Base-by-base conservation (phyloP, 1,284 basidiomycete genomes). In the Salmacisia buchloeana region DNA sequence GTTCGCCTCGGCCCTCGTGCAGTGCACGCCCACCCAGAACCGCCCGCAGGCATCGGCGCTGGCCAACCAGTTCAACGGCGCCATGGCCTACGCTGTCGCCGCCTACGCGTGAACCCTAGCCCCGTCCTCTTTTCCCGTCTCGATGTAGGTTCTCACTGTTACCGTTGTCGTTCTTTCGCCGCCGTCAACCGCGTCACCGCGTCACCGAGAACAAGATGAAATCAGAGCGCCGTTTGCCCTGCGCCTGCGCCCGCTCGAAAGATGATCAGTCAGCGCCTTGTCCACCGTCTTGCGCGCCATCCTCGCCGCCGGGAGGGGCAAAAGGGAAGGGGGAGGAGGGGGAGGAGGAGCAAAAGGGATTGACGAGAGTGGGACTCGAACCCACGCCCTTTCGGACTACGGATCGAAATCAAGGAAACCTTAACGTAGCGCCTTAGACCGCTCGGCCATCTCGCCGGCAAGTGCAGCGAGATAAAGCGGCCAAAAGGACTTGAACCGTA, bases 281-380 rank as follows among this genome's bases (percentile, higher is more conserved):
- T n/a, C n/a, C n/a, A n/a, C n/a, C n/a, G n/a, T n/a, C n/a, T n/a
- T n/a, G n/a, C n/a, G n/a, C n/a, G n/a, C n/a, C n/a, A n/a, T n/a
- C n/a, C n/a, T n/a, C n/a, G n/a, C n/a, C n/a, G n/a, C 12, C 41
- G 23, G 12, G 18, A 43, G 7, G 41, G 41, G 7, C 15, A 18
- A 15, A 43, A 21, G 41, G 18, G 41, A 4, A 18, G 39, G 39
- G 39, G 5, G 23, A 4, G 23, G 39, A 43, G n/a, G n/a, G n/a
- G n/a, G n/a, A n/a, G n/a, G n/a, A n/a, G n/a, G n/a, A n/a, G n/a
- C n/a, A n/a, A n/a, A 9, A 38, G 9, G 15, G 7, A 38, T 38
- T 7, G 7, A 38, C 35, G 83, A 86, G 83, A 85, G 85, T 84
- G 85, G 84, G 85, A 86, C 85, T 86, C 84, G 85, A 86, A 86